Evolutionary conservation across 805 yeast genomes (phyloP).

Genomic region (Teunomyces panamensis): DNA sequence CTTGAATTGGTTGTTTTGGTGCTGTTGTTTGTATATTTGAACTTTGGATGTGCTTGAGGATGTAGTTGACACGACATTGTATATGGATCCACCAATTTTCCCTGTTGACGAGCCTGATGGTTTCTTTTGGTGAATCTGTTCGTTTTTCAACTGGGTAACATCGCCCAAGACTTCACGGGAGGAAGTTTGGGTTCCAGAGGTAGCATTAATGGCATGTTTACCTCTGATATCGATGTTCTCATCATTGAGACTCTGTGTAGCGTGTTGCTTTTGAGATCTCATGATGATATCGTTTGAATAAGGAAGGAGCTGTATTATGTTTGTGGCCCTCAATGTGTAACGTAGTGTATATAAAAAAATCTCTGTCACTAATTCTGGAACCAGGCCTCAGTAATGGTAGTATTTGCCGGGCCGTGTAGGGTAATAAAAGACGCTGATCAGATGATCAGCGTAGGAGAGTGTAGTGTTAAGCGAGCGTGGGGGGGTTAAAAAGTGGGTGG

Average conservation of each 20-base stretch:
- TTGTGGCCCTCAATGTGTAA: background rate
- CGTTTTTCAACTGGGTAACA: constrained; percentile 22
- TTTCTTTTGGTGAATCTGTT: constrained; percentile 5
- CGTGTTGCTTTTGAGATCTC: constrained; percentile 5
- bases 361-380: background rate
- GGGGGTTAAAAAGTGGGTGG: background rate
- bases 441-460: background rate
- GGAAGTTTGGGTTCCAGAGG: constrained; percentile 4
- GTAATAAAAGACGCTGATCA: background rate
- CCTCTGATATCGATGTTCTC: constrained; percentile 2
- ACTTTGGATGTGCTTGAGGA: constrained; percentile 12
- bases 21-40: constrained; percentile 17
- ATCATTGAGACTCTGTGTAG: constrained; percentile 7
- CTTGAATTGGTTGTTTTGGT: constrained; percentile 14
- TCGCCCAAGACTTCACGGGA: constrained; percentile 30
- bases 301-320: background rate
- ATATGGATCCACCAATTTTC: background rate
- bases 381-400: background rate
- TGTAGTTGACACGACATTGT: background rate
- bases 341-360: background rate
- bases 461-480: background rate
- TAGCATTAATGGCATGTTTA: background rate
- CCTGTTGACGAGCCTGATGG: background rate
- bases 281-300: background rate
- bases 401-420: background rate